Evolutionary conservation across 805 yeast species (phyloP), one percentile per base, ranked within the genome.

Genomic region (Wickerhamiella alocasiicola): DNA sequence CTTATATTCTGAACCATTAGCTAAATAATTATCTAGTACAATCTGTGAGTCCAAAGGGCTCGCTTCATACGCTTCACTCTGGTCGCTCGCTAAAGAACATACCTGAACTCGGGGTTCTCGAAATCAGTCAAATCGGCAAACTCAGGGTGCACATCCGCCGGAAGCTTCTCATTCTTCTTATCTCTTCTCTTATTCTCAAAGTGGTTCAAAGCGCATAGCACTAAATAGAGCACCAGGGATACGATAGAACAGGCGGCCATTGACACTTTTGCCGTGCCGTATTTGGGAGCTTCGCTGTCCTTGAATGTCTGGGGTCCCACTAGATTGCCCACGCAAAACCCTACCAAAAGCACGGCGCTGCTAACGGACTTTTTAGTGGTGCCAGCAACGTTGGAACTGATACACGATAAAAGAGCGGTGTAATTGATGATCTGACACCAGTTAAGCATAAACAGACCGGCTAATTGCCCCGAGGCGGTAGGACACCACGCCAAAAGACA

Each of bases 291-390:
- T 43, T 77, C 72, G 3, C 56, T 47, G 0, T 68, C 60, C 43
- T 64, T 66, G 61, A 79, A 81, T 13, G 80, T 67, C 57, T 78
- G 85, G 3, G 88, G 84, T 2, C 87, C 88, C 42, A 78, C 68
- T 29, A 79, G 61, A 55, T 78, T 75, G 13, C 83, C 81, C 34
- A 74, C 70, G 31, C 82, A 73, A 54, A 76, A 81, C 5, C 74
- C 78, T 43, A 79, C 66, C 57, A 79, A 65, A 39, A 68, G 67
- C 24, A 76, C 55, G 4, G 78, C 77, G 38, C 74, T 71, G 16
- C 72, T 67, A 4, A 74, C 67, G 48, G 76, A 66, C 49, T 78
- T 76, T 57, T 81, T 81, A 9, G 87, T 78, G 47, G 74, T 71
- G 9, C 91, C 93, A 1, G 85, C 76, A 27, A 76, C 69, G 55